Base-by-base conservation (phyloP, 2,329 filamentous ascomycete species). In the Macrophomina phaseolina region DNA sequence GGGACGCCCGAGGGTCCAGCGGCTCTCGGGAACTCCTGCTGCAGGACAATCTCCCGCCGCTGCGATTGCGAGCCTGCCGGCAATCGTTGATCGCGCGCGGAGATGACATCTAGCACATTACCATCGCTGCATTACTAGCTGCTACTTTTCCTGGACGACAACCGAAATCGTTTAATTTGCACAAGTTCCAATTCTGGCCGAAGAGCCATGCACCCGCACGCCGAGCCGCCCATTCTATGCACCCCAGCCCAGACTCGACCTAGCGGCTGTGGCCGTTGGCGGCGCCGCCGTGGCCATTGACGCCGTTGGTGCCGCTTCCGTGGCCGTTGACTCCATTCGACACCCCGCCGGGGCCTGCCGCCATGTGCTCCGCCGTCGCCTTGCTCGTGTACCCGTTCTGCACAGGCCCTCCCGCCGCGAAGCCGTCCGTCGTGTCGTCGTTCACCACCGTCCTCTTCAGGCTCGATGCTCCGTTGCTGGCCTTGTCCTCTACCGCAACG, bases 401-500 rank as follows among this genome's bases (percentile, higher is more conserved):
- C 55, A 65, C 51, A 40, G 67, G 42, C 52, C 68, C 61, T 48
- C 66, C 68, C 32, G 67, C 65, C 48, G 28, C 38, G 34, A 53
- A 23, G 6, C 64, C 70, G 36, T 70, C 70, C 34, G 68, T 68
- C 7, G 74, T 68, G 28, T 71, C 67, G 28, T 72, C 73, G 23
- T 73, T 74, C 64, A 68, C 70, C 62, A 73, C 53, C 48, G 71
- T 71, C 56, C 74, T 73, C 62, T 71, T 71, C 18, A 65, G 28
- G 48, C 46, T 55, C 36, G 71, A 70, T 55, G 71, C 64, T 4
- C 67, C 66, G 30, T 72, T 69, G 16, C 70, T 68, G 16, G 36
- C 5, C 45, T 74, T 71, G 5, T 4, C 16, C 73, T 79, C 80
- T 16, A 79, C 74, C n/a, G 77, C 74, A 65, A 76, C 71, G 63